Evolutionary conservation across 306 rosid species (phyloP).

Genomic region (Prunus padus): DNA sequence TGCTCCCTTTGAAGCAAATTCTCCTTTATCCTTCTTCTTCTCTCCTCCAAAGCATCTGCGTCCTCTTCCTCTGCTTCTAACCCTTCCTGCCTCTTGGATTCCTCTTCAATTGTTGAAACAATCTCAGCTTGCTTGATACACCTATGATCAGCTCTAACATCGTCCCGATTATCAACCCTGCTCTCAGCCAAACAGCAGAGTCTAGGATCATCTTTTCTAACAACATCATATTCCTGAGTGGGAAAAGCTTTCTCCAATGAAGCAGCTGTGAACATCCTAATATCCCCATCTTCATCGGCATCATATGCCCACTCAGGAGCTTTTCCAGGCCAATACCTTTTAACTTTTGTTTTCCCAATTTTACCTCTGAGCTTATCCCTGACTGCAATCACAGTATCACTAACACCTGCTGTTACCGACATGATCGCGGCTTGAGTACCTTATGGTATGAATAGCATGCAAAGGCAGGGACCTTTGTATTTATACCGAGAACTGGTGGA

Average conservation of each 20-base stretch:
- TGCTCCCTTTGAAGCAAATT: constrained; percentile 78
- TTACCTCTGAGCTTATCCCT: constrained; percentile 93
- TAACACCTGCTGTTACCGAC: constrained; percentile 98
- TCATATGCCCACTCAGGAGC: constrained; percentile 96
- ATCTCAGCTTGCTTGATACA: constrained; percentile 91
- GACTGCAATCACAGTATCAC: constrained; percentile 73
- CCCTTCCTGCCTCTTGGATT: constrained; percentile 78
- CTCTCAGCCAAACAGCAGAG: constrained; percentile 77
- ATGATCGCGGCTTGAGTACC: constrained; percentile 24
- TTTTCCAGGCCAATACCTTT: constrained; percentile 95
- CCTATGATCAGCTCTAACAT: constrained; percentile 85
- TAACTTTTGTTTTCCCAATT: constrained; percentile 86
- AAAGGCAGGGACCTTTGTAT: too few relatives aligned
- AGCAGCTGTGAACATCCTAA: constrained; percentile 52
- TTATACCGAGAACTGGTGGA: too few relatives aligned
- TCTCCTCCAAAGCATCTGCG: constrained; percentile 70
- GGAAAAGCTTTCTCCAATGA: constrained; percentile 79
- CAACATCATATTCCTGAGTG: constrained; percentile 44
- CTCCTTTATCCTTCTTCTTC: constrained; percentile 70
- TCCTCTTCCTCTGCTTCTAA: constrained; percentile 81
- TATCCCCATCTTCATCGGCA: constrained; percentile 64
- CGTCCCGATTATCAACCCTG: constrained; percentile 78
- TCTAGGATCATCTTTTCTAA: constrained; percentile 73
- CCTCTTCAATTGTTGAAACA: constrained; percentile 86
- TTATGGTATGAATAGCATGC: too few relatives aligned